phyloP scores from a whole-genome alignment of 2,329 filamentous ascomycete species.

The Xylaria arbuscula region DNA sequence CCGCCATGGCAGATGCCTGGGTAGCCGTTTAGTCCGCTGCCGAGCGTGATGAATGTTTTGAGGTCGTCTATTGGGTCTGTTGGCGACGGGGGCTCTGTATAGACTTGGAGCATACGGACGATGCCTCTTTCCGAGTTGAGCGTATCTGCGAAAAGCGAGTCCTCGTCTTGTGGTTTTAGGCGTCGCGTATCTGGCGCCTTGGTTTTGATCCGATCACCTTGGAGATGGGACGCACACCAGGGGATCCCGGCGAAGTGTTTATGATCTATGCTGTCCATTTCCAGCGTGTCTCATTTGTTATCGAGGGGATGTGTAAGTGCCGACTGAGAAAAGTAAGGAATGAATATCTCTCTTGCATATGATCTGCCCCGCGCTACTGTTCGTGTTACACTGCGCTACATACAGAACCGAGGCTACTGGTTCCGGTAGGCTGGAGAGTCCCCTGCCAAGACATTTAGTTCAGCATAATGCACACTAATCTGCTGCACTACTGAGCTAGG shows the following conservation, averaged over 20 bases:
- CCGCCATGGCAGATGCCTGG: conserved; percentile 67
- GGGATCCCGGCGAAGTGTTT: conserved; percentile 53
- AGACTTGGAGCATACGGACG: conserved; percentile 56
- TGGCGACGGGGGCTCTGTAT: conserved; percentile 49
- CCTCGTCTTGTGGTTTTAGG: conserved; percentile 56
- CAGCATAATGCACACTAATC: no score
- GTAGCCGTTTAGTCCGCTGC: conserved; percentile 65
- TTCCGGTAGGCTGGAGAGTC: not conserved
- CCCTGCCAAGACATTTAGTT: conserved; percentile 17
- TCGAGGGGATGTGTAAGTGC: not conserved
- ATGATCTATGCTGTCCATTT: conserved; percentile 32
- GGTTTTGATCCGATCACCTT: conserved; percentile 48
- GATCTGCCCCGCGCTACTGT: not conserved
- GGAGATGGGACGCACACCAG: conserved; percentile 61
- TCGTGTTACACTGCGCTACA: not conserved
- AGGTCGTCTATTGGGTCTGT: conserved; percentile 47
- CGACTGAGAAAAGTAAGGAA: not conserved
- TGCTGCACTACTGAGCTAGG: no score
- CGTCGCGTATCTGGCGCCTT: conserved; percentile 45
- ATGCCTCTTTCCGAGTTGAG: conserved; percentile 64
- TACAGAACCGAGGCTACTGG: not conserved
- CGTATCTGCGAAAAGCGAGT: conserved; percentile 64
- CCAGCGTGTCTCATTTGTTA: not conserved
- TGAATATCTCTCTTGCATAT: not conserved
- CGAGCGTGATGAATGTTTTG: conserved; percentile 56